Evolutionary conservation across 164 flowering plant genomes (phyloP).

Genomic region (Vitis vinifera): ASM3070453v1 NC_081807.1:2646501-2647000

Average conservation of each 20-base stretch:
- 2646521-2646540: too few relatives aligned
- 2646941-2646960: background rate
- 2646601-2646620: slow-evolving; percentile 1
- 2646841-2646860: background rate
- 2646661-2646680: too few relatives aligned
- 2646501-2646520: too few relatives aligned
- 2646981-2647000: background rate
- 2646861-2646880: background rate
- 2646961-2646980: slow-evolving; percentile 1
- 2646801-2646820: background rate
- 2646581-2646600: background rate
- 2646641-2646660: too few relatives aligned
- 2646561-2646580: background rate
- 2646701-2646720: background rate
- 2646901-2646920: background rate
- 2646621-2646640: slow-evolving; percentile 3
- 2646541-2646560: too few relatives aligned
- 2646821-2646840: background rate
- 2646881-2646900: background rate
- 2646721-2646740: background rate
- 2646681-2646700: too few relatives aligned
- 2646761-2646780: background rate
- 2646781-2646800: background rate
- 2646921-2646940: background rate
- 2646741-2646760: background rate